Percentiles rank a stretch among this genome's conserved stretches.
Conservation (phyloP, 2,329 filamentous ascomycete species). For the Sporothrix euskadiensis region DNA sequence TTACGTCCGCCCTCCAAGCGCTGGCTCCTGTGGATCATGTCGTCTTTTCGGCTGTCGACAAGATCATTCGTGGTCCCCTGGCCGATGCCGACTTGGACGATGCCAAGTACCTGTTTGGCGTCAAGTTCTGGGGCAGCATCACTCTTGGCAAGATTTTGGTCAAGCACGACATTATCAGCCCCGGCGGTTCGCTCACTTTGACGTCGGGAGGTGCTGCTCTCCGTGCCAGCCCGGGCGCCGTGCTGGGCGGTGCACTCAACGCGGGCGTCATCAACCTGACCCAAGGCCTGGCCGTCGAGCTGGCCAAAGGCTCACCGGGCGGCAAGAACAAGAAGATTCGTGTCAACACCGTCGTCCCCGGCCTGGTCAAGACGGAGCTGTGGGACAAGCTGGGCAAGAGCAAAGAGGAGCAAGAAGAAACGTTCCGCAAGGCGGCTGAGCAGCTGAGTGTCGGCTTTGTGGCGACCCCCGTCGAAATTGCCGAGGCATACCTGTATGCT, state of each 20-base stretch:
- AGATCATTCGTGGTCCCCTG: conserved; percentile 43
- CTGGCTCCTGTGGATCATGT: conserved; percentile 44
- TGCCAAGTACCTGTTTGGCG: conserved; percentile 42
- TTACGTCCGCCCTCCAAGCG: conserved; percentile 37
- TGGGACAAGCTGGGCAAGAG: conserved; percentile 39
- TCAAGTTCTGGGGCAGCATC: conserved; percentile 46
- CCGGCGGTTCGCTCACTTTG: conserved; percentile 43
- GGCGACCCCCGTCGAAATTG: conserved; percentile 35
- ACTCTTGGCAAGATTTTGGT: conserved; percentile 41
- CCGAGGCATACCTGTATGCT: conserved; percentile 38
- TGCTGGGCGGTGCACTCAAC: conserved; percentile 40
- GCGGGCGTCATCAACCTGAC: conserved; percentile 38
- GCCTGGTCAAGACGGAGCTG: conserved; percentile 39
- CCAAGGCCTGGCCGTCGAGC: conserved; percentile 37
- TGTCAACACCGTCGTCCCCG: conserved; percentile 40
- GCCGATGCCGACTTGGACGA: conserved; percentile 40
- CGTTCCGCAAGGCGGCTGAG: conserved; percentile 33
- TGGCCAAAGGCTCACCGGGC: conserved; percentile 25
- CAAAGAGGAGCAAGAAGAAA: conserved; percentile 36
- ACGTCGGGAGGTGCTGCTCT: conserved; percentile 43
- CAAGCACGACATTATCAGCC: conserved; percentile 41
- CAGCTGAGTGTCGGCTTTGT: conserved; percentile 37
- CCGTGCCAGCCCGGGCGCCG: conserved; percentile 38
- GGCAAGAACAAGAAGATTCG: conserved; percentile 35
- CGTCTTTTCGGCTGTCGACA: conserved; percentile 43